Base-by-base conservation (phyloP, 176 grass and related monocot species). In the Oryza coarctata region DNA sequence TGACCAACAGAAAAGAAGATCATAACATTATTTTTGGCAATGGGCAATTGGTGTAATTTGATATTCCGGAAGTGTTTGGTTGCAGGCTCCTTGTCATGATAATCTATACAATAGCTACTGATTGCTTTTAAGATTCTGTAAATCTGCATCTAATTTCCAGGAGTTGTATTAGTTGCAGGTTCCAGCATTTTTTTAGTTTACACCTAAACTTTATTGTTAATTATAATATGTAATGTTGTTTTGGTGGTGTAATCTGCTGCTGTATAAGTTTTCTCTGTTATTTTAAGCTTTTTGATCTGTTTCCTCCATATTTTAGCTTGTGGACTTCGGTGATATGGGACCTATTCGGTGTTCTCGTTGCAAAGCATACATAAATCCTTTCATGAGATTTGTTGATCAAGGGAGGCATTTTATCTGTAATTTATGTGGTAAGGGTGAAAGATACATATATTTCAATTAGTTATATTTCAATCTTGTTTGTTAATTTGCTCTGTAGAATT, bases 351-450 rank as follows among this genome's bases (percentile, higher is more conserved):
- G 94, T 85, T 87, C 87, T 70, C 89, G 94, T 75, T 97, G 94
- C 89, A 97, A 97, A 88, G 87, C 84, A 29, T 97, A 97, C 74
- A 88, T 97, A 82, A 97, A 97, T 84, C 86, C 91, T 88, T 91
- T 94, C 79, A 97, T 97, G 94, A 93, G 82, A 89, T 97, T 97
- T 82, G 72, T 91, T 75, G 94, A 97, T 68, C 94, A 94, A 88
- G 94, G 94, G 65, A 83, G 81, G 36, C 87, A 44, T 64, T 97
- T 97, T 74, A 64, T 90, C 86, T 97, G 94, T 83, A 97, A 97
- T 55, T 82, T 97, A 85, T 97, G 94, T 40, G 91, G 94, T 94
- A 82, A 75, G 83, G 29, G 30, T 70, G 41, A 68, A 58, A 60
- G 13, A 74, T 81, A 39, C 57, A 87, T 14, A 7, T 55, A 23